phyloP scores from a whole-genome alignment of 441 rosid genomes.

The Erodium texanum region DNA sequence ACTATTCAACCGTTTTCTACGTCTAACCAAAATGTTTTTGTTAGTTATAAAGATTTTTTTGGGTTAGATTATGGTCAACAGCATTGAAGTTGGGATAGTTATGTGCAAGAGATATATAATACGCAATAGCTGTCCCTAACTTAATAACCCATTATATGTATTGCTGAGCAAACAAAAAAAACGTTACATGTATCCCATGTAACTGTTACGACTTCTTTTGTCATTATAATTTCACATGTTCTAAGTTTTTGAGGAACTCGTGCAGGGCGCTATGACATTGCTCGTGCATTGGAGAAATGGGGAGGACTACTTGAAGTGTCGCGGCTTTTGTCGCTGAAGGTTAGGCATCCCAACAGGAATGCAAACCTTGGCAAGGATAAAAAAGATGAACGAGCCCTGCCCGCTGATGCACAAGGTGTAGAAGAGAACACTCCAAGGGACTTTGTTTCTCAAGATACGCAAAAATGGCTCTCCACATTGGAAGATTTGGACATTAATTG shows the following conservation, averaged over 20 bases:
- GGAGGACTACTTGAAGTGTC: slow-evolving; percentile 89
- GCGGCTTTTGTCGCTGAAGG: slow-evolving; percentile 63
- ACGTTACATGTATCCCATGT: neutral
- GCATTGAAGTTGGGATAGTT: too few relatives aligned
- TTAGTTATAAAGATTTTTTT: too few relatives aligned
- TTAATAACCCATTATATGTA: too few relatives aligned
- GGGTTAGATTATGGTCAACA: too few relatives aligned
- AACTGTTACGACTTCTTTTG: neutral
- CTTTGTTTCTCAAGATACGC: slow-evolving; percentile 56
- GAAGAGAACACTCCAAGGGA: slow-evolving; percentile 24
- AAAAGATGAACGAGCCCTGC: slow-evolving; percentile 23
- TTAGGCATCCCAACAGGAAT: slow-evolving; percentile 65
- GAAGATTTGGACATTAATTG: slow-evolving; percentile 70
- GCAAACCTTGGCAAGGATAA: slow-evolving; percentile 36
- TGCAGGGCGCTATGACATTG: slow-evolving; percentile 88
- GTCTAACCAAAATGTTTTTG: too few relatives aligned
- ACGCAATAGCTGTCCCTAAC: too few relatives aligned
- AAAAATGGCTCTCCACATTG: slow-evolving; percentile 61
- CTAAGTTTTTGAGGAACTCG: neutral
- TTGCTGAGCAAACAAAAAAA: too few relatives aligned
- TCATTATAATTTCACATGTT: neutral
- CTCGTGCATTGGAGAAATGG: slow-evolving; percentile 95
- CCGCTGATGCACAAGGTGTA: too few relatives aligned
- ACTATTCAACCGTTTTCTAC: too few relatives aligned
- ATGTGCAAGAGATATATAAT: too few relatives aligned